Evolutionary conservation across 768 basidiomycete genomes (phyloP).

Genomic region (Panellus pusillus): DNA sequence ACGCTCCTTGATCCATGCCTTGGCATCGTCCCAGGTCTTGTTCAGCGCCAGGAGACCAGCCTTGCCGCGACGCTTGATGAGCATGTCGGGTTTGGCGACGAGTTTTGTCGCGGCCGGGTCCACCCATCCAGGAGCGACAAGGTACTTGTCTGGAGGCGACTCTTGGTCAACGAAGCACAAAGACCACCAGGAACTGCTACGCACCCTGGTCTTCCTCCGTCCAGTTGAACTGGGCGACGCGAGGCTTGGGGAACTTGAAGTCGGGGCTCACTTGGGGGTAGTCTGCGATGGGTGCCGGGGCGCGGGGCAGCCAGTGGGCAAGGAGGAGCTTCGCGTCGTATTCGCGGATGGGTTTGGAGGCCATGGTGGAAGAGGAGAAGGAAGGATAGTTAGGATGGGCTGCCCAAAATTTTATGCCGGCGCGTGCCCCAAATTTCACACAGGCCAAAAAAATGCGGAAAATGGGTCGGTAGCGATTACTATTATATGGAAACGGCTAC

Average conservation of each 20-base stretch:
- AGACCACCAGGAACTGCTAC: neutral
- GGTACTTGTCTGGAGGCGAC: slow-evolving; percentile 15
- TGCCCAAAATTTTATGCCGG: neutral
- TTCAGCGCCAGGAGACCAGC: slow-evolving; percentile 93
- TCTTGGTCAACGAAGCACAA: neutral
- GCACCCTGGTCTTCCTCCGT: slow-evolving; percentile 29
- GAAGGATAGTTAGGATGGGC: neutral
- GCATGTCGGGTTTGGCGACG: slow-evolving; percentile 96
- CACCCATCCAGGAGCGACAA: slow-evolving; percentile 18
- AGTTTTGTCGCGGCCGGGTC: slow-evolving; percentile 49
- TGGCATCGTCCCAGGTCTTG: slow-evolving; percentile 88
- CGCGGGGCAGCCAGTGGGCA: slow-evolving; percentile 95
- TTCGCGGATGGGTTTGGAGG: slow-evolving; percentile 38
- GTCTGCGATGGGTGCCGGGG: slow-evolving; percentile 48
- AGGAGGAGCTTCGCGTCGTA: slow-evolving; percentile 98
- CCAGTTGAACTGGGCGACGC: slow-evolving; percentile 59
- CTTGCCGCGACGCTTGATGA: slow-evolving; percentile 99
- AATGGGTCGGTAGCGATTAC: too few species aligned
- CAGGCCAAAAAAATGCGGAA: neutral
- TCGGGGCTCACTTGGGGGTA: slow-evolving; percentile 17
- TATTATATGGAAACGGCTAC: too few species aligned
- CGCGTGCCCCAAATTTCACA: slow-evolving; percentile 10
- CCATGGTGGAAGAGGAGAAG: slow-evolving; percentile 10
- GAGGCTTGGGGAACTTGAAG: slow-evolving; percentile 22
- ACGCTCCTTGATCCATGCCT: slow-evolving; percentile 80